Conservation (phyloP, 1,284 basidiomycete species). For the Pseudozyma sp. region DNA sequence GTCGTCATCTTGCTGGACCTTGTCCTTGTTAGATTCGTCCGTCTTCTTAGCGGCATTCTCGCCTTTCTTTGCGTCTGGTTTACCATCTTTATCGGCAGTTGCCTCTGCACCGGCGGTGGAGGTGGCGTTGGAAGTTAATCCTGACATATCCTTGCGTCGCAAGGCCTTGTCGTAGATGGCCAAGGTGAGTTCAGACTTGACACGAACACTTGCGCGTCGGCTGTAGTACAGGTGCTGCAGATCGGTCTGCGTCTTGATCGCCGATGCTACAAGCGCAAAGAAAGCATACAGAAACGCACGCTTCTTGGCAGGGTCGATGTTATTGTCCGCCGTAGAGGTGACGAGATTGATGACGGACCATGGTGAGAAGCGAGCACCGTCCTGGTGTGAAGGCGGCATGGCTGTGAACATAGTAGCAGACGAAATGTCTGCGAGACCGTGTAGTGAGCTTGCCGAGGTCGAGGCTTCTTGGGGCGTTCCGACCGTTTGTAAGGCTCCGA, state of each 20-base stretch:
- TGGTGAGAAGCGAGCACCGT: not conserved
- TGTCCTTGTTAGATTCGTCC: conserved; percentile 1
- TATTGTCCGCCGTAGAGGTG: conserved; percentile 1
- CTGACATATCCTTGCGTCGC: conserved; percentile 84
- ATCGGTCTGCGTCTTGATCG: conserved; percentile 71
- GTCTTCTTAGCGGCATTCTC: conserved; percentile 1
- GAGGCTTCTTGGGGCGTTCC: not conserved
- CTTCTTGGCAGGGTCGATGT: conserved; percentile 20
- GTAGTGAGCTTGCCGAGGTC: not conserved
- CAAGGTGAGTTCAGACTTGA: conserved; percentile 80
- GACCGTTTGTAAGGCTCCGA: conserved; percentile 24
- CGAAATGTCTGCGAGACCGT: conserved; percentile 4
- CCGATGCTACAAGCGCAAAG: conserved; percentile 32
- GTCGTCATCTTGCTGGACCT: conserved; percentile 18
- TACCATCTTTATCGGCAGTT: conserved; percentile 70
- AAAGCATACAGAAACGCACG: conserved; percentile 49
- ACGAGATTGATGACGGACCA: conserved; percentile 3
- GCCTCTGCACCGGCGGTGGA: conserved; percentile 71
- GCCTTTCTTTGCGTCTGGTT: conserved; percentile 10
- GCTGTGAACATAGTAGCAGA: not conserved
- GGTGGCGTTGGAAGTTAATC: conserved; percentile 74
- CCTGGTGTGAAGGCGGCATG: not conserved
- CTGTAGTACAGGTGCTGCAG: conserved; percentile 82
- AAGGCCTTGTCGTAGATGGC: conserved; percentile 90
- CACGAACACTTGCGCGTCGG: conserved; percentile 75